A percentile compares a stretch with the other conserved stretches of the same genome.
Evolutionary conservation across 257 asterid genomes (phyloP).

Genomic region (Capsicum chinense): DNA sequence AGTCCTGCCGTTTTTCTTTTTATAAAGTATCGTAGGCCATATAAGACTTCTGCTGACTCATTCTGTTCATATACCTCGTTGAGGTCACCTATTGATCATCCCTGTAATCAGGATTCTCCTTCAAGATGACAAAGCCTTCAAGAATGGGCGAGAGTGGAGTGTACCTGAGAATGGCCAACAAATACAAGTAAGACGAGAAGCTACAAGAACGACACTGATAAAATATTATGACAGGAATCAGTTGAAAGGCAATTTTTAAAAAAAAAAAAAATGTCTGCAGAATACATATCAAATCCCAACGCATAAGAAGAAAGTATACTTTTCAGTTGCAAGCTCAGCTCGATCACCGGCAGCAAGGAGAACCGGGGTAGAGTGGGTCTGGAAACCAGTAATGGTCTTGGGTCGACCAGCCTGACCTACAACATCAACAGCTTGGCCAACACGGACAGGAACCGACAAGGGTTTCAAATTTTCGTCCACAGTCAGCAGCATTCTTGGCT

Average conservation of each 20-base stretch:
- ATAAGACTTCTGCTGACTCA: background rate
- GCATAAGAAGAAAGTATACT: conserved; percentile 45
- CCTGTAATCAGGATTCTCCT: conserved; percentile 82
- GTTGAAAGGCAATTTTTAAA: background rate
- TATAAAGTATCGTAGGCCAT: background rate
- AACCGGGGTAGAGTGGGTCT: conserved; percentile 95
- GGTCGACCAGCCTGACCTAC: conserved; percentile 98
- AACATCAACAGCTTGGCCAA: conserved; percentile 97
- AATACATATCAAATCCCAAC: background rate
- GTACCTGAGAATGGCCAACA: conserved; percentile 54
- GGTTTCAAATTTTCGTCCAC: conserved; percentile 93
- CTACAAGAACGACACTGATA: background rate
- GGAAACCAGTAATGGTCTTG: conserved; percentile 95
- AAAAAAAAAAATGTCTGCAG: background rate
- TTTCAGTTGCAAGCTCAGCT: conserved; percentile 97
- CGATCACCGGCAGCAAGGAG: conserved; percentile 93
- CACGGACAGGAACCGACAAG: conserved; percentile 88
- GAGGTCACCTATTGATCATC: conserved; percentile 50
- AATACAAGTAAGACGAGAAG: background rate
- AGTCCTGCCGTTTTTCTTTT: background rate
- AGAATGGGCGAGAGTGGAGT: conserved; percentile 87
- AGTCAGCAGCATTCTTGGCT: conserved; percentile 96
- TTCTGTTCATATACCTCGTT: background rate
- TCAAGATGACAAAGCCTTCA: conserved; percentile 92
- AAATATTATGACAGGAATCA: background rate